Conservation (phyloP, 2,329 filamentous ascomycete species). For the Fusarium irregulare region DNA sequence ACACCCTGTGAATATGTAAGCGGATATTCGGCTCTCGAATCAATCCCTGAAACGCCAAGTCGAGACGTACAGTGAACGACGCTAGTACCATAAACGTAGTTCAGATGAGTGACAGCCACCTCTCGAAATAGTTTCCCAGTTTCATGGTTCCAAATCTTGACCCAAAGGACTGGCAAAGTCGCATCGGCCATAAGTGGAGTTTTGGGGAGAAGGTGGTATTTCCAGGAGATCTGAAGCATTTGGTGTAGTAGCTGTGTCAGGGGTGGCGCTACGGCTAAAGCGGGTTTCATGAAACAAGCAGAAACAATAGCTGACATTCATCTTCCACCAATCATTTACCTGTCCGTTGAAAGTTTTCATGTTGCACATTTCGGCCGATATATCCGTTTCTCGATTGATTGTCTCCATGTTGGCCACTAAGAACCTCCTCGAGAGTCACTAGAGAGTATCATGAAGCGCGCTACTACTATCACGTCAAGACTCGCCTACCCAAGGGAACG, state of each 20-base stretch:
- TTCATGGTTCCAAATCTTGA: neutral
- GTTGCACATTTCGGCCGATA: neutral
- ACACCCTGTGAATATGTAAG: neutral
- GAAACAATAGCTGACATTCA: conserved; percentile 1
- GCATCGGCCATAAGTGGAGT: neutral
- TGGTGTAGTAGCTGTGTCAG: conserved; percentile 4
- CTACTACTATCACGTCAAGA: neutral
- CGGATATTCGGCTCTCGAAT: conserved; percentile 11
- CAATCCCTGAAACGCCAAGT: conserved; percentile 22
- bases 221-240: neutral
- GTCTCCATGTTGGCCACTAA: neutral
- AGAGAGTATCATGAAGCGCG: neutral
- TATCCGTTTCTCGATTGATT: neutral
- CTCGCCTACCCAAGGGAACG: neutral
- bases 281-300: conserved; percentile 17
- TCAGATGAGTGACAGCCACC: neutral
- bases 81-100: neutral
- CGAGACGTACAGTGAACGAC: conserved; percentile 18
- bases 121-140: neutral
- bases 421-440: neutral
- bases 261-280: neutral
- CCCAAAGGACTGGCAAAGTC: neutral
- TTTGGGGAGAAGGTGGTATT: conserved; percentile 20
- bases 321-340: conserved; percentile 1
- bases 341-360: neutral